Evolutionary conservation across 148 eudicot genomes (phyloP).

Genomic region (Spergularia bocconei): DNA sequence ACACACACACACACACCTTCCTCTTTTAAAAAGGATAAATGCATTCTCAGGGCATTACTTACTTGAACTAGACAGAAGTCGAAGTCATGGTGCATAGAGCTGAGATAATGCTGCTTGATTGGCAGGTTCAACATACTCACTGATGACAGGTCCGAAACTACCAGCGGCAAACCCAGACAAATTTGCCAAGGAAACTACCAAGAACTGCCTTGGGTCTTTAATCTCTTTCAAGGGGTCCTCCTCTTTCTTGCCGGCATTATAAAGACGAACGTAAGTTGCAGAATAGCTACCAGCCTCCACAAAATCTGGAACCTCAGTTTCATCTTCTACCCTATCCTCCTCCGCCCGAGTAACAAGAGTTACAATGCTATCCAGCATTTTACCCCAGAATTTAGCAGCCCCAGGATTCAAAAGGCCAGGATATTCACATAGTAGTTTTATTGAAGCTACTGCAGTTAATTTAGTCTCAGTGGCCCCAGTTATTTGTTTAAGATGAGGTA

Average conservation of each 20-base stretch:
- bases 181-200: constrained; percentile 57
- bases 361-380: constrained; percentile 84
- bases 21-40: neutral
- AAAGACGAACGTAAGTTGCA: constrained; percentile 70
- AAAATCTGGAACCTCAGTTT: constrained; percentile 86
- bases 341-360: constrained; percentile 83
- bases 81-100: constrained; percentile 41
- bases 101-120: constrained; percentile 80
- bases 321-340: constrained; percentile 84
- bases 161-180: constrained; percentile 60
- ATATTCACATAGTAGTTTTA: constrained; percentile 77
- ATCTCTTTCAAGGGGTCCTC: constrained; percentile 87
- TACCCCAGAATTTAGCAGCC: constrained; percentile 64
- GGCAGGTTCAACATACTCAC: constrained; percentile 61
- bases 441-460: constrained; percentile 81
- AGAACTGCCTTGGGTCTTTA: constrained; percentile 74
- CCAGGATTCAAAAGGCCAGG: constrained; percentile 56
- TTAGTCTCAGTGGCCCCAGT: constrained; percentile 78
- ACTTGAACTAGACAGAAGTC: constrained; percentile 42
- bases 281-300: constrained; percentile 67
- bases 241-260: constrained; percentile 79
- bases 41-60: constrained; percentile 20
- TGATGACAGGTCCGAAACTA: constrained; percentile 52
- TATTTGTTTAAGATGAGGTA: constrained; percentile 80
- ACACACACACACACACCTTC: too few species aligned